Evolutionary conservation across 2,329 filamentous ascomycete genomes (phyloP), one percentile per base, ranked within the genome.

Genomic region (Didymella lethalis): DNA sequence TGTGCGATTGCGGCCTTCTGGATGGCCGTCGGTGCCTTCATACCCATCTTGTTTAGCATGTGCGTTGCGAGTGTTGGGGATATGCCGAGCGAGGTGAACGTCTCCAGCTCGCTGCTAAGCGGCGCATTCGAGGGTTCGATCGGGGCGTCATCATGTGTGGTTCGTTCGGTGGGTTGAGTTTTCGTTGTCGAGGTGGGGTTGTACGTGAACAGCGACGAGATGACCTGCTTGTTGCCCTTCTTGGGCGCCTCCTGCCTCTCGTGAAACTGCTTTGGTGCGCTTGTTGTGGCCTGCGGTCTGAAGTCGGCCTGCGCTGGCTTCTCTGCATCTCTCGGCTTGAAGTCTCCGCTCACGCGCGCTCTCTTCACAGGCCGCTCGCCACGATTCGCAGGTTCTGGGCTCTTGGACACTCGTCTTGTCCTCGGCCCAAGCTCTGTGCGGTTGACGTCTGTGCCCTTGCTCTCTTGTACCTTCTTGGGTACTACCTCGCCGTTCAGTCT

Each of bases 11-110:
- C 90, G 62, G 91, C 92, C 69, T 93, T 93, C 79, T 99, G 95
- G 73, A 99, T 97, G 0, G 92, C 92, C 0, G 95, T 99, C 6
- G 95, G 95, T 0, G 92, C 90, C 74, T 93, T 95, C 75, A 99
- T 85, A 56, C 90, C 86, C 77, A 99, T 88, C 78, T 97, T 98
- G 44, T 88, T 87, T 6, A 92, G 84, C 26, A 99, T 81, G 77
- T 97, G 93, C 50, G 89, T 85, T 11, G 95, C 93, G 25, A 99
- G 82, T 10, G 87, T 86, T 2, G 89, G 84, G 4, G 93, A 95
- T 58, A 99, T 82, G 7, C 94, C 94, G 29, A 99, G 83, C 0
- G 89, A 90, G 28, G 89, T 92, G 72, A 99, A 99, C 20, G 90
- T 96, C 61, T 91, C 90, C 29, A 92, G 86, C 65, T 94, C 93